These are phyloP conservation scores for Salvia sclarea DNA, from an alignment of 305 asterid genomes.

Conservation along the genomic window DNA sequence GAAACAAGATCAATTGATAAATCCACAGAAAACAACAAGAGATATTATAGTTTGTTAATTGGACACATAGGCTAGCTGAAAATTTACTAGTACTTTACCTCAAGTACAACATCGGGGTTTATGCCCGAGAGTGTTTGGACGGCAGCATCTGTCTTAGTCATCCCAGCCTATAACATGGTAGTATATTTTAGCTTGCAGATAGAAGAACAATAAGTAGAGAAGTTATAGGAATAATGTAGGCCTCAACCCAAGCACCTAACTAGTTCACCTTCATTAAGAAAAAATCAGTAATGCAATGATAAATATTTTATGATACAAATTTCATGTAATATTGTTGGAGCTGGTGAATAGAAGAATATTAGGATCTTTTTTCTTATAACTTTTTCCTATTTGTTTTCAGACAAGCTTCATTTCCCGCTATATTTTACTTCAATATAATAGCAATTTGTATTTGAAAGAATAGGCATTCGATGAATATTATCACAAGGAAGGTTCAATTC, in stretches of 20 bases:
- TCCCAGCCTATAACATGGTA: slow-evolving; percentile 65
- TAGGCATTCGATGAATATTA: slow-evolving; percentile 17
- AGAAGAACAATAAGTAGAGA: slow-evolving; percentile 13
- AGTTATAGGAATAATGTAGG: background rate
- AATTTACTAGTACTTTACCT: slow-evolving; percentile 54
- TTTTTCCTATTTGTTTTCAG: slow-evolving; percentile 25
- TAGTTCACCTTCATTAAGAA: slow-evolving; percentile 8
- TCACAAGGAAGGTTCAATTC: slow-evolving; percentile 9
- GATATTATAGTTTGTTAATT: background rate
- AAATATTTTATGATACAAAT: background rate
- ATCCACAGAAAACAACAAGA: slow-evolving; percentile 17
- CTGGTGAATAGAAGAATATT: slow-evolving; percentile 14
- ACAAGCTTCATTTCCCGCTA: slow-evolving; percentile 18
- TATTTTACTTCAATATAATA: slow-evolving; percentile 12
- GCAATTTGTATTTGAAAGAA: slow-evolving; percentile 12
- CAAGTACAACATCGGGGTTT: slow-evolving; percentile 97
- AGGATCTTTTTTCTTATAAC: background rate
- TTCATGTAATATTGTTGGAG: background rate
- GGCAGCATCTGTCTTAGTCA: slow-evolving; percentile 99
- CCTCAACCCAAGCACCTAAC: slow-evolving; percentile 9
- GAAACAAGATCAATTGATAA: slow-evolving; percentile 35
- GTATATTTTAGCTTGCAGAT: slow-evolving; percentile 17
- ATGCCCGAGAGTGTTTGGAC: slow-evolving; percentile 93
- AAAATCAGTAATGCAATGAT: background rate
- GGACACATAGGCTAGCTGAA: background rate